Evolutionary conservation across 1,139 yeast species (phyloP).

Genomic region (Lodderomyces metapsilosis): DNA sequence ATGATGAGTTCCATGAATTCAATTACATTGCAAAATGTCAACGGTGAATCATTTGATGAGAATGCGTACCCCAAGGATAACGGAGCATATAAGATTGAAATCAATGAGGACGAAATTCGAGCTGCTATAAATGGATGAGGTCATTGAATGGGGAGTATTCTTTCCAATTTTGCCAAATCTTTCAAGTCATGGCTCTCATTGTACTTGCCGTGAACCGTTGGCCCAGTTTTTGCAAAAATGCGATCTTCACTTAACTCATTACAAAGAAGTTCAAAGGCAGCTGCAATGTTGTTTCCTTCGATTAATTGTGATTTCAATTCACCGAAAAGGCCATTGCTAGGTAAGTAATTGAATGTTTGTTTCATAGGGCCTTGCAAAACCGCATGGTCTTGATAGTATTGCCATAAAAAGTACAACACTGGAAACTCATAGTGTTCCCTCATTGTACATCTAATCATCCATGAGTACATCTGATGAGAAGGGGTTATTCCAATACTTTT

Average conservation of each 20-base stretch:
- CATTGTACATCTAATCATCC: constrained; percentile 27
- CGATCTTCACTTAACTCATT: background rate
- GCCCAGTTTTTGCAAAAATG: background rate
- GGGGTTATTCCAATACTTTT: constrained; percentile 13
- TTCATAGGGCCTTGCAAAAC: background rate
- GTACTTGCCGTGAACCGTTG: background rate
- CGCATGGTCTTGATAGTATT: constrained; percentile 21
- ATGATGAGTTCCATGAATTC: constrained; percentile 43
- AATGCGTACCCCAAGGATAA: background rate
- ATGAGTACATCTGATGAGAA: constrained; percentile 18
- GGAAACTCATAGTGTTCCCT: constrained; percentile 23
- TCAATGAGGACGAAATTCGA: constrained; percentile 6
- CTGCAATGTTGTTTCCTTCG: background rate
- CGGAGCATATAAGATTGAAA: background rate
- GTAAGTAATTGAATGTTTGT: background rate
- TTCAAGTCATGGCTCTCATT: background rate
- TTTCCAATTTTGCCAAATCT: constrained; percentile 4
- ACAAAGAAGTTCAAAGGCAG: background rate
- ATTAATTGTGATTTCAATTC: background rate
- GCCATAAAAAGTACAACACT: constrained; percentile 28
- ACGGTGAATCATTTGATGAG: background rate
- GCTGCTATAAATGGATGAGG: constrained; percentile 5
- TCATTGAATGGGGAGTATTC: background rate
- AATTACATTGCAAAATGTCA: constrained; percentile 19
- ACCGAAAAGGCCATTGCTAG: background rate